Conservation (phyloP, 1,139 yeast genomes). For the Suhomyces chickasaworum region DNA sequence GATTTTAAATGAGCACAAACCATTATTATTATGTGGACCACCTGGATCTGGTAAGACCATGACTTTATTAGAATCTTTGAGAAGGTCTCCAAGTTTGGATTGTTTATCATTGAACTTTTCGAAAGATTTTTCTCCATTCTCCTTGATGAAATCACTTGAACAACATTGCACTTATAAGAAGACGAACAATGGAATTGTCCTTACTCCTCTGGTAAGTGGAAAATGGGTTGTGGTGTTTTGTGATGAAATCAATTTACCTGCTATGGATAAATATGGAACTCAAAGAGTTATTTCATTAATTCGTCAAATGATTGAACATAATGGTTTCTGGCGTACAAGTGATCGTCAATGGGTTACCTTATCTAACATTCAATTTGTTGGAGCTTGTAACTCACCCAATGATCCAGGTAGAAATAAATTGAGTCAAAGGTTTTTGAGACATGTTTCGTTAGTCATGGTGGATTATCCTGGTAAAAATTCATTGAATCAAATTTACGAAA, state of each 20-base stretch:
- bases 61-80: constrained; percentile 74
- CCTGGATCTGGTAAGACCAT: constrained; percentile 98
- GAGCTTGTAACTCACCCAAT: constrained; percentile 90
- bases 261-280: constrained; percentile 70
- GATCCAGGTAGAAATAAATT: constrained; percentile 74
- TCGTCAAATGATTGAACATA: constrained; percentile 71
- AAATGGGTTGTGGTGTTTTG: constrained; percentile 85
- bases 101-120: constrained; percentile 79
- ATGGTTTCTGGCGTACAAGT: constrained; percentile 74
- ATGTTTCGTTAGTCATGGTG: constrained; percentile 66
- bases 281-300: constrained; percentile 75
- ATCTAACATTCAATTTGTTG: constrained; percentile 77
- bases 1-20: constrained; percentile 56
- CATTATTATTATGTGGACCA: constrained; percentile 87
- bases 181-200: constrained; percentile 50
- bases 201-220: constrained; percentile 65
- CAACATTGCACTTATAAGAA: constrained; percentile 69
- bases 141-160: constrained; percentile 66
- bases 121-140: constrained; percentile 70
- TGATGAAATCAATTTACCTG: constrained; percentile 89
- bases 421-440: constrained; percentile 68
- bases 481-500: constrained; percentile 63
- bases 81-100: constrained; percentile 59
- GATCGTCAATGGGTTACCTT: constrained; percentile 68
- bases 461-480: constrained; percentile 78